A percentile compares a stretch with the other conserved stretches of the same genome.
Evolutionary conservation across 73 alveolate species (phyloP).

Genomic region (Diophrys sp.): DNA sequence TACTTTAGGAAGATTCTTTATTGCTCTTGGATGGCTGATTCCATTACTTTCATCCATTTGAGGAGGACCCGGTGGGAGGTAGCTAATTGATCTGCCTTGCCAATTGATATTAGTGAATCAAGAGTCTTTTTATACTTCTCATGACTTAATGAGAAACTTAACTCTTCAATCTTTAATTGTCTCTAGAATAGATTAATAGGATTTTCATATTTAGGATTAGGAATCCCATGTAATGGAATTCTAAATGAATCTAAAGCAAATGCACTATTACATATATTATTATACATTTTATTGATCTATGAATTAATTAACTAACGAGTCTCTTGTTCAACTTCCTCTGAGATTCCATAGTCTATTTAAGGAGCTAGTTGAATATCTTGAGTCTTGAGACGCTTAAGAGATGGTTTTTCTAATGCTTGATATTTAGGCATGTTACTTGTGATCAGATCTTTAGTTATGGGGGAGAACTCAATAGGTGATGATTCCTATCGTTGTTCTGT

Average conservation of each 20-base stretch:
- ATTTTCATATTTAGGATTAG: slow-evolving; percentile 63
- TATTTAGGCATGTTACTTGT: neutral
- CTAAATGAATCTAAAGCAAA: slow-evolving; percentile 49
- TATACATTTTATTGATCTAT: slow-evolving; percentile 24
- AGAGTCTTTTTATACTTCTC: slow-evolving; percentile 51
- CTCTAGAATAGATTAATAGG: slow-evolving; percentile 70
- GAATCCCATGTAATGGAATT: slow-evolving; percentile 75
- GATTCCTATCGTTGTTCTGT: neutral
- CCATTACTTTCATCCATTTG: slow-evolving; percentile 59
- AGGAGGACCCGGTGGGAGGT: slow-evolving; percentile 63
- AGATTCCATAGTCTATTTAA: neutral
- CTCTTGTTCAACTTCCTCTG: neutral
- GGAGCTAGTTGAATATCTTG: no score
- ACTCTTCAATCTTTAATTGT: slow-evolving; percentile 66
- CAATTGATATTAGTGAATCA: slow-evolving; percentile 59
- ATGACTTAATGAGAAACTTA: slow-evolving; percentile 61
- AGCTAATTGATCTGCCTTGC: slow-evolving; percentile 58
- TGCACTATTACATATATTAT: slow-evolving; percentile 37
- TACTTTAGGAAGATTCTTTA: slow-evolving; percentile 40
- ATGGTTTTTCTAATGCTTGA: neutral
- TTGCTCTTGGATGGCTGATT: slow-evolving; percentile 39
- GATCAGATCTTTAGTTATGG: neutral
- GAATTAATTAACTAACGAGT: slow-evolving; percentile 12
- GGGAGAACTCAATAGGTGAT: neutral
- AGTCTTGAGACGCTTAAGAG: neutral